A percentile compares a stretch with the other conserved stretches of the same genome.
phyloP scores from a whole-genome alignment of 2,329 filamentous ascomycete genomes.

The Westerdykella ornata region DNA sequence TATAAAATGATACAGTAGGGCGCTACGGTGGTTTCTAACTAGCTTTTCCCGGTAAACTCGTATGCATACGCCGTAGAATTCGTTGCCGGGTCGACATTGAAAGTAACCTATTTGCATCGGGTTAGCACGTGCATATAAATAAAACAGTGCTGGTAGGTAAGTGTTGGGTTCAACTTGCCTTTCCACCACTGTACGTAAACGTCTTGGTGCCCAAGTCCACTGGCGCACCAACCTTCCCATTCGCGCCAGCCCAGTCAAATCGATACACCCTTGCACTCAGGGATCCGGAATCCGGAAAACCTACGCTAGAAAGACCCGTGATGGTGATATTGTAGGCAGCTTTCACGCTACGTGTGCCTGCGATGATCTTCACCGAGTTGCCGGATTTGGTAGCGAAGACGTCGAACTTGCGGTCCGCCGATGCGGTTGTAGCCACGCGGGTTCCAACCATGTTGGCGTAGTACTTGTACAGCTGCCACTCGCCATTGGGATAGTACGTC shows the following conservation, averaged over 20 bases:
- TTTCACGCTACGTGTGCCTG: conserved; percentile 27
- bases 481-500: conserved; percentile 38
- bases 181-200: conserved; percentile 1
- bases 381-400: conserved; percentile 35
- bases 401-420: conserved; percentile 35
- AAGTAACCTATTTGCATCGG: conserved; percentile 1
- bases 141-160: neutral
- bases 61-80: conserved; percentile 6
- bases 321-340: conserved; percentile 35
- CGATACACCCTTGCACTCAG: conserved; percentile 3
- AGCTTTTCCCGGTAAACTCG: conserved; percentile 1
- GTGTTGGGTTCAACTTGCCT: neutral
- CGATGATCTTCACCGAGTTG: conserved; percentile 32
- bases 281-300: conserved; percentile 18
- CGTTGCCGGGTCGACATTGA: conserved; percentile 2
- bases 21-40: no score
- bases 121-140: no score
- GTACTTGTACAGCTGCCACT: conserved; percentile 46
- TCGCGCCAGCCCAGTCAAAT: conserved; percentile 7
- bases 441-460: conserved; percentile 43
- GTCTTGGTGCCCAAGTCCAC: conserved; percentile 3
- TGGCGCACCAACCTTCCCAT: conserved; percentile 3
- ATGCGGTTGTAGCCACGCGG: conserved; percentile 34
- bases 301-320: conserved; percentile 28
- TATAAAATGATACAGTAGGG: no score